These are phyloP conservation scores for Raphidocelis subcapitata DNA, from an alignment of 139 green algal species.

Conservation along the genomic window DNA sequence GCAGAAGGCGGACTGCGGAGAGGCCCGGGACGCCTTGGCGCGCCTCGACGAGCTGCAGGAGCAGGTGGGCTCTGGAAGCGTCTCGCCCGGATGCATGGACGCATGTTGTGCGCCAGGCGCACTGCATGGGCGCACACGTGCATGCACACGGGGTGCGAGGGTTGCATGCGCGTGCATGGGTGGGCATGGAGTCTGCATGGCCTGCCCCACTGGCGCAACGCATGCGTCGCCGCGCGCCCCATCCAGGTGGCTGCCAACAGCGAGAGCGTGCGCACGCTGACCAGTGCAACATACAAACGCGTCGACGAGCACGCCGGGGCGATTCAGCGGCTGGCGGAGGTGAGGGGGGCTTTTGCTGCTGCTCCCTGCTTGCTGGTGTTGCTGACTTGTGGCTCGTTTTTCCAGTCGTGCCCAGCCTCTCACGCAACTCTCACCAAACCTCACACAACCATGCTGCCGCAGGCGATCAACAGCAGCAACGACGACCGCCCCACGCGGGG, in stretches of 20 bases:
- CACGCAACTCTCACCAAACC: background rate
- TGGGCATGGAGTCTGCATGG: too few species aligned
- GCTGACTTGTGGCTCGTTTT: background rate
- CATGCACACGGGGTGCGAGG: too few species aligned
- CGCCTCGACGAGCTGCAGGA: too few species aligned
- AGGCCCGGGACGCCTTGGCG: too few species aligned
- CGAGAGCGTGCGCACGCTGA: constrained; percentile 31
- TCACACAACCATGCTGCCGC: background rate
- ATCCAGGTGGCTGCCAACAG: constrained; percentile 22
- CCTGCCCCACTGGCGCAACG: too few species aligned
- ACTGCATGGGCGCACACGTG: too few species aligned
- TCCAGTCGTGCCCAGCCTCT: background rate
- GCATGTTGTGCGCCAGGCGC: too few species aligned
- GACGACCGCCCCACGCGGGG: constrained; percentile 30
- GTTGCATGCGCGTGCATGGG: too few species aligned
- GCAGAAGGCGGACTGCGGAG: too few species aligned
- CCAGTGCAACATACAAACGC: constrained; percentile 29
- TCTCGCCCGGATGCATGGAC: too few species aligned
- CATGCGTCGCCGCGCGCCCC: too few species aligned
- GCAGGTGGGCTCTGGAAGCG: too few species aligned
- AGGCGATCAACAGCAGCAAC: constrained; percentile 32
- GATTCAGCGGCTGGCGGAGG: constrained; percentile 40
- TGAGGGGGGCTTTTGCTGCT: background rate
- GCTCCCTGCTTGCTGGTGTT: background rate
- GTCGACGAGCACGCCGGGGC: constrained; percentile 37